Percentiles rank a stretch among this genome's conserved stretches.
phyloP scores from a whole-genome alignment of 2,329 filamentous ascomycete species.

The Exophiala bonariae region DNA sequence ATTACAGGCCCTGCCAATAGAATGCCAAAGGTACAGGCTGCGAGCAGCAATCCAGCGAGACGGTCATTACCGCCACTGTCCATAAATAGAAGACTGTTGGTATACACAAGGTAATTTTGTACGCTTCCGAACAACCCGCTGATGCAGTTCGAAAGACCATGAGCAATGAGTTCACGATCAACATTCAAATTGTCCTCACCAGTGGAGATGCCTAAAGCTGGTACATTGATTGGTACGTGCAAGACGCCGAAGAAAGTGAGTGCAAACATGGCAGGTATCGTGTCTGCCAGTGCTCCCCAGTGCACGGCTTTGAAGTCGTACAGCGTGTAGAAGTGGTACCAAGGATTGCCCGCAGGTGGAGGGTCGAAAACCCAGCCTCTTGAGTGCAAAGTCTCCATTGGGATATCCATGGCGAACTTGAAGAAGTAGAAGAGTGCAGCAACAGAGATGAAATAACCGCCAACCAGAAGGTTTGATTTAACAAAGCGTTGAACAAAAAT shows the following conservation, averaged over 20 bases:
- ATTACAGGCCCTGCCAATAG: slow-evolving; percentile 83
- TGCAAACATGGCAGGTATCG: slow-evolving; percentile 91
- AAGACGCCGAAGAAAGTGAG: slow-evolving; percentile 96
- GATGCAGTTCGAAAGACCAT: slow-evolving; percentile 88
- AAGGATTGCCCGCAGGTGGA: slow-evolving; percentile 80
- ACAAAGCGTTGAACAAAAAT: slow-evolving; percentile 75
- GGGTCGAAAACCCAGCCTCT: slow-evolving; percentile 90
- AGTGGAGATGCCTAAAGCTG: slow-evolving; percentile 83
- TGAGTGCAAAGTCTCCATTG: slow-evolving; percentile 66
- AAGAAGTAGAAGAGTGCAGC: slow-evolving; percentile 57
- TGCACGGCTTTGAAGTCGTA: slow-evolving; percentile 83
- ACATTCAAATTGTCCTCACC: slow-evolving; percentile 91
- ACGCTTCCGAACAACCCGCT: slow-evolving; percentile 88
- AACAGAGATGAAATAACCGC: slow-evolving; percentile 82
- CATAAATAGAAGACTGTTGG: slow-evolving; percentile 96
- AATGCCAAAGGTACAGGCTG: slow-evolving; percentile 74
- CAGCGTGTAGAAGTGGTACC: slow-evolving; percentile 96
- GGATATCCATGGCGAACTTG: slow-evolving; percentile 57
- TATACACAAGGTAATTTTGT: slow-evolving; percentile 94
- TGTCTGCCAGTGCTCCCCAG: slow-evolving; percentile 79
- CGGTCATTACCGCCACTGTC: slow-evolving; percentile 85
- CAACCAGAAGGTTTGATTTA: slow-evolving; percentile 80
- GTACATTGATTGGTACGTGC: slow-evolving; percentile 97
- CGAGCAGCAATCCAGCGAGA: slow-evolving; percentile 81
- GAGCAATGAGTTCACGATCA: slow-evolving; percentile 86